A percentile compares a stretch with the other conserved stretches of the same genome.
These are phyloP conservation scores for Baorangia bicolor DNA, from an alignment of 768 basidiomycete species.

Conservation along the genomic window DNA sequence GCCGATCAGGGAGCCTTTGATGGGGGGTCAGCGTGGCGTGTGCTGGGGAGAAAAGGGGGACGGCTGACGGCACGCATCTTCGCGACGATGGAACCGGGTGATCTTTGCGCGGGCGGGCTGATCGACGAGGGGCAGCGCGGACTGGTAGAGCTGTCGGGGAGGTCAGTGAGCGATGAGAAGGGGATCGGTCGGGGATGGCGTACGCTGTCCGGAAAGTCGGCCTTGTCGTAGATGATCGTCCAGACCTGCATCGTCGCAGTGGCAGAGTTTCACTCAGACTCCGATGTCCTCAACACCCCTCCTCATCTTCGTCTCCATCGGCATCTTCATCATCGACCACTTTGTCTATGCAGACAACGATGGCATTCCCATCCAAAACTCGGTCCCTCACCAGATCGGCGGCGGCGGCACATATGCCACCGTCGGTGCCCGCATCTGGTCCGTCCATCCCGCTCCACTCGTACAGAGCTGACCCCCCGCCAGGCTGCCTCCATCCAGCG, in stretches of 20 bases:
- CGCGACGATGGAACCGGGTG: conserved; percentile 63
- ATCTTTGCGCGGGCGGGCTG: conserved; percentile 54
- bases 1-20: conserved; percentile 78
- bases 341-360: conserved; percentile 41
- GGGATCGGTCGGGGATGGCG: conserved; percentile 9
- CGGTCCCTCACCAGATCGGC: conserved; percentile 57
- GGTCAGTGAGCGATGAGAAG: neutral
- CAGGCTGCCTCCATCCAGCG: conserved; percentile 61
- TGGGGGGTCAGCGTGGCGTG: conserved; percentile 2
- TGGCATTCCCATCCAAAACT: conserved; percentile 37
- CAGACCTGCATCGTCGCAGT: conserved; percentile 42
- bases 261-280: conserved; percentile 22
- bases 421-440: conserved; percentile 85
- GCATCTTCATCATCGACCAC: conserved; percentile 89
- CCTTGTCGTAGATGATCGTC: conserved; percentile 38
- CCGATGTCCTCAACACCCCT: conserved; percentile 9
- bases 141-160: conserved; percentile 58
- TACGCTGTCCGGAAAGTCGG: conserved; percentile 37
- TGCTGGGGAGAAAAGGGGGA: neutral
- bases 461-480: neutral
- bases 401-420: conserved; percentile 85
- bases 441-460: neutral
- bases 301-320: conserved; percentile 60
- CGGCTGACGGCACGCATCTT: conserved; percentile 68
- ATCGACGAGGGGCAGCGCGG: conserved; percentile 59